Base-by-base conservation (phyloP, 1,139 yeast species). In the Geotrichum carabidarum region DNA sequence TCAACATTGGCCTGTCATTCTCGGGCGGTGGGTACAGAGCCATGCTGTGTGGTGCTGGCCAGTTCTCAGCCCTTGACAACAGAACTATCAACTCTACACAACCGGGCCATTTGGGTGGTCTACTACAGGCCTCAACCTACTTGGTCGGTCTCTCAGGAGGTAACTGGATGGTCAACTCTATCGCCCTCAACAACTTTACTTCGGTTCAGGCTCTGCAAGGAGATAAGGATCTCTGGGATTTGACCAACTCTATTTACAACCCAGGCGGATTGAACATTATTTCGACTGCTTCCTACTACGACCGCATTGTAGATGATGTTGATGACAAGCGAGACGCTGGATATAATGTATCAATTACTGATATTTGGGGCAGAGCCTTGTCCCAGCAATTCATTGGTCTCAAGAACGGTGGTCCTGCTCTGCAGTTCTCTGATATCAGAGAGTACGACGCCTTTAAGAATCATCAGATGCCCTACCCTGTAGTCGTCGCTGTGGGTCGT, bases 11-110 rank as follows among this genome's bases (percentile, higher is more conserved):
- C 2, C 66, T 89, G 18, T 89, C 95, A 2, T 85, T 87, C 65
- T 82, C 93, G 4, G 97, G 97, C 42, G 97, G 97, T 64, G 95
- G 96, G 4, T 89, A 87, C 71, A 78, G 97, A 57, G 95, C 96
- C 52, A 87, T 89, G 96, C 72, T 90, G 44, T 72, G 77, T 55
- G 96, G 96, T 14, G 96, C 95, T 1, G 96, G 97, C 44, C 83
- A 84, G 68, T 70, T 89, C 43, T 75, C 91, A 14, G 96, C 93
- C 0, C 70, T 88, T 57, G 97, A 90, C 67, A 78, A 80, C 63
- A 77, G 96, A 64, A 84, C 94, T 5, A 68, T 66, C 3, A 82
- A 80, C 54, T 75, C 83, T 12, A 74, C 74, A 31, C 78, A 79
- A 4, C 69, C 75, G 50, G 95, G 95, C 35, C 74, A 70, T 52